phyloP scores from a whole-genome alignment of 768 basidiomycete genomes.

The Termitomyces bulborhizus region DNA sequence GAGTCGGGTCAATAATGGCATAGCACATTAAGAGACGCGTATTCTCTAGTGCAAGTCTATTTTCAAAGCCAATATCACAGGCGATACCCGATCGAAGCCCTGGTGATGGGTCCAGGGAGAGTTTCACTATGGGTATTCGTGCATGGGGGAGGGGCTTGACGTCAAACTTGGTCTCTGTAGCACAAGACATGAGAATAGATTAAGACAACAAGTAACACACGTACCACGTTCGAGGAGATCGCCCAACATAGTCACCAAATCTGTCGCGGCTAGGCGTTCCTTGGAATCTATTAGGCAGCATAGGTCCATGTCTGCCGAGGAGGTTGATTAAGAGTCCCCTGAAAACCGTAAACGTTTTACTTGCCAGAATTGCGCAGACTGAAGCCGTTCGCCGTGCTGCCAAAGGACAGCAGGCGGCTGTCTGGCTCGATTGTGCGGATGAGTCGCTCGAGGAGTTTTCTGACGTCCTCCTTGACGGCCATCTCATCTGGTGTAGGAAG shows the following conservation, averaged over 20 bases:
- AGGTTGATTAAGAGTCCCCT: conserved; percentile 1
- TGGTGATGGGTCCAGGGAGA: conserved; percentile 83
- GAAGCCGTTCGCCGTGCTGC: conserved; percentile 96
- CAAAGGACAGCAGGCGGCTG: conserved; percentile 87
- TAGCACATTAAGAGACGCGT: conserved; percentile 95
- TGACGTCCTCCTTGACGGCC: conserved; percentile 92
- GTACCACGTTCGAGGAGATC: conserved; percentile 89
- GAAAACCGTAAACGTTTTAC: conserved; percentile 8
- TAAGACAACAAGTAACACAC: conserved; percentile 20
- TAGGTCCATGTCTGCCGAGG: conserved; percentile 88
- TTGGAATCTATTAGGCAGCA: conserved; percentile 93
- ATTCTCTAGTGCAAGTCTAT: conserved; percentile 94
- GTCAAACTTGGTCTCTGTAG: conserved; percentile 85
- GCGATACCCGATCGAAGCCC: conserved; percentile 84
- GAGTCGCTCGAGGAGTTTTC: conserved; percentile 90
- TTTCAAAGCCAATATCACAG: conserved; percentile 98
- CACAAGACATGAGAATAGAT: neutral
- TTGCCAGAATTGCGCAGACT: conserved; percentile 91
- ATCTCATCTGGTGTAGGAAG: conserved; percentile 88
- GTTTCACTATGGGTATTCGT: conserved; percentile 97
- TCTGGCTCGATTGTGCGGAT: conserved; percentile 93
- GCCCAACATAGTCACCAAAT: conserved; percentile 92
- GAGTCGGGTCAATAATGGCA: conserved; percentile 92
- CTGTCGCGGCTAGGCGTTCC: conserved; percentile 70
- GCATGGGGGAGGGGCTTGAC: conserved; percentile 96